Evolutionary conservation across 1,284 basidiomycete genomes (phyloP).

Genomic region (Ustilago loliicola): DNA sequence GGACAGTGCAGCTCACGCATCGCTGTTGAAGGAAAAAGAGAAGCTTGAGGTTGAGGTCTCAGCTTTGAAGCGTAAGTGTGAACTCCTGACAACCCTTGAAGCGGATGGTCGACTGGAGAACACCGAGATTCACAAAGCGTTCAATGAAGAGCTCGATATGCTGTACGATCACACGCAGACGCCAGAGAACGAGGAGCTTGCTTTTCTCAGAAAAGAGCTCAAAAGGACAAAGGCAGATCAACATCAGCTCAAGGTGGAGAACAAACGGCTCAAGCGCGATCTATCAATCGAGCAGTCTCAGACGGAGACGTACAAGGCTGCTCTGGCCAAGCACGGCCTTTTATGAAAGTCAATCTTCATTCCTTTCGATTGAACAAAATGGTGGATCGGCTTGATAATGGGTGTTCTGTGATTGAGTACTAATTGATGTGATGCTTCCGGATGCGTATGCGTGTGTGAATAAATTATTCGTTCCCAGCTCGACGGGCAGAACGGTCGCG

Average conservation of each 20-base stretch:
- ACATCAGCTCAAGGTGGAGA: conserved; percentile 48
- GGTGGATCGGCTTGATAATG: neutral
- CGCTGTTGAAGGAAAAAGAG: conserved; percentile 19
- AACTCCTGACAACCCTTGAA: conserved; percentile 63
- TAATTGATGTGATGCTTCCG: neutral
- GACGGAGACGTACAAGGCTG: conserved; percentile 23
- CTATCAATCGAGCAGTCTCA: conserved; percentile 35
- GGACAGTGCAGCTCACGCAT: neutral
- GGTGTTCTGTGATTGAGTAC: neutral
- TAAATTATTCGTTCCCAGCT: conserved; percentile 31
- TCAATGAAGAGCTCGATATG: conserved; percentile 68
- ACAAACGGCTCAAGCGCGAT: conserved; percentile 49
- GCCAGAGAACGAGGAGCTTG: conserved; percentile 59
- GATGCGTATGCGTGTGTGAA: neutral
- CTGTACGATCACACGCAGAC: conserved; percentile 65
- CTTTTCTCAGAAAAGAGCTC: conserved; percentile 50
- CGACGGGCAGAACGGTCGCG: conserved; percentile 35
- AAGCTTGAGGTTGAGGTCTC: conserved; percentile 50
- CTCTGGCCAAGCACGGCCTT: conserved; percentile 37
- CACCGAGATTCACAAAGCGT: conserved; percentile 67
- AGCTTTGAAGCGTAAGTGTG: conserved; percentile 57
- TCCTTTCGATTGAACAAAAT: neutral
- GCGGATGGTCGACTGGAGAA: conserved; percentile 67
- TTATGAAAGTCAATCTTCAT: conserved; percentile 9
- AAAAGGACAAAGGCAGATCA: conserved; percentile 52